Evolutionary conservation across 768 basidiomycete species (phyloP).

Genomic region (Pleurotus ostreatus): DNA sequence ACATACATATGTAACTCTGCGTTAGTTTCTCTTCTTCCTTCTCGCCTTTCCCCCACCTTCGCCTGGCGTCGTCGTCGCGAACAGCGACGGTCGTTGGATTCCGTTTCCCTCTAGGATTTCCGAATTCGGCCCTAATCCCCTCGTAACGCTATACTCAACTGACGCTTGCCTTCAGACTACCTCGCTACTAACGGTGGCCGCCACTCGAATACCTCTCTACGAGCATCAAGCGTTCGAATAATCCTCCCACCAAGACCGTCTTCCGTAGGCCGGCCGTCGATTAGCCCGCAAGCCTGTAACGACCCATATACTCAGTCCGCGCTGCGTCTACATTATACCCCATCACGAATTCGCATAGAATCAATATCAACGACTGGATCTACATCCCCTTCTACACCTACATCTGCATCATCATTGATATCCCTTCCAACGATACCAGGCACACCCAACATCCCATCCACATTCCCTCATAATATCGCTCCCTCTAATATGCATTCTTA

Average conservation of each 20-base stretch:
- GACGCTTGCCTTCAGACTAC: neutral
- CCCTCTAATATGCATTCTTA: neutral
- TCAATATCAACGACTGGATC: neutral
- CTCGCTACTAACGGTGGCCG: neutral
- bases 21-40: neutral
- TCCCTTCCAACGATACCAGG: neutral
- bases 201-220: neutral
- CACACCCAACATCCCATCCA: neutral
- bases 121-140: no score
- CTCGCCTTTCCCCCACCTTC: neutral
- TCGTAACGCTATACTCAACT: neutral
- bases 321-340: neutral
- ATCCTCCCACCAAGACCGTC: neutral
- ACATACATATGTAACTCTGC: neutral
- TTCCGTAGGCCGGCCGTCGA: neutral
- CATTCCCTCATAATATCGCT: neutral
- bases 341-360: neutral
- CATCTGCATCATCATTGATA: neutral
- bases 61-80: neutral
- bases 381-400: neutral
- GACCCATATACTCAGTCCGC: neutral
- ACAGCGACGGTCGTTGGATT: no score
- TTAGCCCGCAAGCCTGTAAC: neutral
- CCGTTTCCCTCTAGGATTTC: no score
- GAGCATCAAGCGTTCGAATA: conserved; percentile 4